These are phyloP conservation scores for Ciborinia camelliae DNA, from an alignment of 2,329 filamentous ascomycete genomes.

Conservation along the genomic window DNA sequence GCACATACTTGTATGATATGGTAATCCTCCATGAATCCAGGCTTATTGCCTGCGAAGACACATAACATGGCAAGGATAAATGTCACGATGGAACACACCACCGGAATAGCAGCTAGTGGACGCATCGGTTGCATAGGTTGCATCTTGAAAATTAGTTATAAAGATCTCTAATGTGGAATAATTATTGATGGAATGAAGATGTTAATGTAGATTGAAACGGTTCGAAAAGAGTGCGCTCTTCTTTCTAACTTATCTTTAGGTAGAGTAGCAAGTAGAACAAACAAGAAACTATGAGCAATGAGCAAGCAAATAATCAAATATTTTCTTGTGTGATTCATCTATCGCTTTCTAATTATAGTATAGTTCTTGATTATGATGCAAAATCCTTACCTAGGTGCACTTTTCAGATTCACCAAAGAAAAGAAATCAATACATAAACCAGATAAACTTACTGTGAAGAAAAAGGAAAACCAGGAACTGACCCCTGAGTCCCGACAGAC, in stretches of 20 bases:
- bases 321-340: no score
- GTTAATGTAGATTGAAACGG: background rate
- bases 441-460: no score
- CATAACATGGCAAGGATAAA: constrained; percentile 58
- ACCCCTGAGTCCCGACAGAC: no score
- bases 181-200: background rate
- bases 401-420: background rate
- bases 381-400: background rate
- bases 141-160: constrained; percentile 39
- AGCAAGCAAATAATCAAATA: background rate
- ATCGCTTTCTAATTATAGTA: background rate
- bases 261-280: background rate
- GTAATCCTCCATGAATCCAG: constrained; percentile 53
- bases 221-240: background rate
- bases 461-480: constrained; percentile 11
- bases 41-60: constrained; percentile 58
- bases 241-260: background rate
- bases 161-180: background rate
- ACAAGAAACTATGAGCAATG: background rate
- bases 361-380: background rate
- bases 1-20: constrained; percentile 52
- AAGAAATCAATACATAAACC: background rate
- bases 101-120: constrained; percentile 48
- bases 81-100: constrained; percentile 49
- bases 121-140: no score